A percentile compares a stretch with the other conserved stretches of the same genome.
Evolutionary conservation across 2,329 filamentous ascomycete species (phyloP).

Genomic region (Niveomyces coronatus): DNA sequence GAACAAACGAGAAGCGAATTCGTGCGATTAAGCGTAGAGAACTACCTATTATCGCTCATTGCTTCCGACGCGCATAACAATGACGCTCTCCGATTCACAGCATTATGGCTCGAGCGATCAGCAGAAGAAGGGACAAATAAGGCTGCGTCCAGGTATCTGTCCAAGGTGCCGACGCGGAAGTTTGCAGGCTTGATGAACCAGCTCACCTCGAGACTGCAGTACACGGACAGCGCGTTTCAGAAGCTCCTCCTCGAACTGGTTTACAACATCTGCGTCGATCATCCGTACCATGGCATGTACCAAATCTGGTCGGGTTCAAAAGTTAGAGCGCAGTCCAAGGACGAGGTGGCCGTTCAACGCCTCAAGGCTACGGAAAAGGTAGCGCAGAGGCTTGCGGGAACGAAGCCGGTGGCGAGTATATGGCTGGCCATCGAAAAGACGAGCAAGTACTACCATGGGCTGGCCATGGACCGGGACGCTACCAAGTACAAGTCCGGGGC

Average conservation of each 20-base stretch:
- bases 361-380: constrained; percentile 63
- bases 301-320: constrained; percentile 82
- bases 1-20: constrained; percentile 70
- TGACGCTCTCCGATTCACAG: constrained; percentile 83
- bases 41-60: constrained; percentile 76
- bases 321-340: constrained; percentile 57
- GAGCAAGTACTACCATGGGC: constrained; percentile 53
- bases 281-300: constrained; percentile 96
- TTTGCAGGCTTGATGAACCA: constrained; percentile 94
- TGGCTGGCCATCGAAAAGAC: constrained; percentile 67
- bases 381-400: constrained; percentile 48
- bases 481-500: constrained; percentile 57
- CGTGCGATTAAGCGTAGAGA: constrained; percentile 80
- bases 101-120: constrained; percentile 85
- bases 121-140: constrained; percentile 67
- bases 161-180: constrained; percentile 75
- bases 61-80: constrained; percentile 85
- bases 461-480: constrained; percentile 56
- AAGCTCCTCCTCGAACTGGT: constrained; percentile 62
- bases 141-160: constrained; percentile 60
- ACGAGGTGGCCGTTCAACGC: constrained; percentile 64
- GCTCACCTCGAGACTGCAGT: constrained; percentile 80
- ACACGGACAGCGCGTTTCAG: constrained; percentile 64
- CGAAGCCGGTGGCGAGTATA: constrained; percentile 37
- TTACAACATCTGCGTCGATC: constrained; percentile 75